Evolutionary conservation across 768 basidiomycete genomes (phyloP).

Genomic region (Suillus subalutaceus): DNA sequence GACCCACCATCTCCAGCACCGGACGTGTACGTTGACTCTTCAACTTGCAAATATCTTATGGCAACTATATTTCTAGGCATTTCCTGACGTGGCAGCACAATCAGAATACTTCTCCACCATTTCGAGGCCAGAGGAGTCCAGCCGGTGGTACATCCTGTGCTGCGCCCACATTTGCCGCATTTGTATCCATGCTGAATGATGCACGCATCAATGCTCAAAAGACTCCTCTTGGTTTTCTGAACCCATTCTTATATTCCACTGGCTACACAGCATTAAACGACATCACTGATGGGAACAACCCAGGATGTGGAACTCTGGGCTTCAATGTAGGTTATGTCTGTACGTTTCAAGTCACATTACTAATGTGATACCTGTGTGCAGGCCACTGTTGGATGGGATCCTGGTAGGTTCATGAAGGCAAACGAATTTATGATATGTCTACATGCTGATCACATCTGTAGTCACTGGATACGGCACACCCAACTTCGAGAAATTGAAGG

Average conservation of each 20-base stretch:
- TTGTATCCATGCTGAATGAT: neutral
- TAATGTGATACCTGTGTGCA: slow-evolving; percentile 18
- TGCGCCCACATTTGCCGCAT: neutral
- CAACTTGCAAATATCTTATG: neutral
- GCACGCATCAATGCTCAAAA: neutral
- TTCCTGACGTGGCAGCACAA: slow-evolving; percentile 72
- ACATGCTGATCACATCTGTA: slow-evolving; percentile 21
- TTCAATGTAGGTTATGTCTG: slow-evolving; percentile 56
- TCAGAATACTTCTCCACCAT: slow-evolving; percentile 51
- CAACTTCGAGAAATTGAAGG: slow-evolving; percentile 49
- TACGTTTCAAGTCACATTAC: neutral
- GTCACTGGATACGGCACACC: slow-evolving; percentile 64
- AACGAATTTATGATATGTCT: slow-evolving; percentile 7
- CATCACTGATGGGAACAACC: slow-evolving; percentile 46
- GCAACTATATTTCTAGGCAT: slow-evolving; percentile 39
- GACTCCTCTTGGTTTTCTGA: neutral
- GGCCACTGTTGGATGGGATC: slow-evolving; percentile 61
- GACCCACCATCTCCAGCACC: slow-evolving; percentile 29
- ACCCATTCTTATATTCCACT: neutral
- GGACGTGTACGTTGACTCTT: slow-evolving; percentile 50
- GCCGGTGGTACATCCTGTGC: slow-evolving; percentile 29
- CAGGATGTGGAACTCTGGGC: slow-evolving; percentile 63
- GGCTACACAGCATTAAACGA: neutral
- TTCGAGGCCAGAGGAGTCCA: slow-evolving; percentile 37
- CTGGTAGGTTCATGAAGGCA: slow-evolving; percentile 41